A percentile compares a stretch with the other conserved stretches of the same genome.
These are phyloP conservation scores for Naganishia randhawae DNA, from an alignment of 768 basidiomycete genomes.

Conservation along the genomic window DNA sequence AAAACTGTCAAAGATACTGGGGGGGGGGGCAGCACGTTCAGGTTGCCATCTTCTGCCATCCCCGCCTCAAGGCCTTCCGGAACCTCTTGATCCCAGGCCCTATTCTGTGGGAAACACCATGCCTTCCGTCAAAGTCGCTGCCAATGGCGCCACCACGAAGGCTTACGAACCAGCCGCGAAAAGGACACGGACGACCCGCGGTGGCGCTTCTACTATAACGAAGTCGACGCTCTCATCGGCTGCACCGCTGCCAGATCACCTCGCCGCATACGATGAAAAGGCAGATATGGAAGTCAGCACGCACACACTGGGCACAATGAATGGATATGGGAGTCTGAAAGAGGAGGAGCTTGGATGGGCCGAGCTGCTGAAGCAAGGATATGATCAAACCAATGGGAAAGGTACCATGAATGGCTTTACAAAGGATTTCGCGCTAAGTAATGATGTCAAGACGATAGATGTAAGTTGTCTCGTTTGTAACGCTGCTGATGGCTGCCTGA, in stretches of 20 bases:
- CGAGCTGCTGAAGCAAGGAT: conserved; percentile 42
- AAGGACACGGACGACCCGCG: conserved; percentile 5
- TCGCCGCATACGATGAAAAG: background rate
- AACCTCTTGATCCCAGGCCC: no score
- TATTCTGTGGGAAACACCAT: background rate
- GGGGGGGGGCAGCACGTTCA: no score
- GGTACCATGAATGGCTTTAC: conserved; percentile 54
- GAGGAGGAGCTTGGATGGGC: conserved; percentile 50
- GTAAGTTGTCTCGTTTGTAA: conserved; percentile 55
- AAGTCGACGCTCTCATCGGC: background rate
- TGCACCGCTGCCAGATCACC: background rate
- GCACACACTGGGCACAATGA: conserved; percentile 20
- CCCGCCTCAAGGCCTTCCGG: no score
- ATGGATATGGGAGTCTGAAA: conserved; percentile 33
- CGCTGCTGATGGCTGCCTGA: background rate
- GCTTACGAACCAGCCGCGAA: background rate
- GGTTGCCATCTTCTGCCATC: no score
- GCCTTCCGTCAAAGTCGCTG: background rate
- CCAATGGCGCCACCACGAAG: background rate
- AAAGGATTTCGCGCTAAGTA: conserved; percentile 63
- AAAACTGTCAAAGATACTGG: no score
- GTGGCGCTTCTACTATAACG: background rate
- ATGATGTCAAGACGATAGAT: conserved; percentile 85
- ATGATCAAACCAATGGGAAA: conserved; percentile 28
- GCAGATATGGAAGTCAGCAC: background rate